These are phyloP conservation scores for Coemansia sp. DNA, from an alignment of 192 early-diverging fungal genomes.

Conservation along the genomic window DNA sequence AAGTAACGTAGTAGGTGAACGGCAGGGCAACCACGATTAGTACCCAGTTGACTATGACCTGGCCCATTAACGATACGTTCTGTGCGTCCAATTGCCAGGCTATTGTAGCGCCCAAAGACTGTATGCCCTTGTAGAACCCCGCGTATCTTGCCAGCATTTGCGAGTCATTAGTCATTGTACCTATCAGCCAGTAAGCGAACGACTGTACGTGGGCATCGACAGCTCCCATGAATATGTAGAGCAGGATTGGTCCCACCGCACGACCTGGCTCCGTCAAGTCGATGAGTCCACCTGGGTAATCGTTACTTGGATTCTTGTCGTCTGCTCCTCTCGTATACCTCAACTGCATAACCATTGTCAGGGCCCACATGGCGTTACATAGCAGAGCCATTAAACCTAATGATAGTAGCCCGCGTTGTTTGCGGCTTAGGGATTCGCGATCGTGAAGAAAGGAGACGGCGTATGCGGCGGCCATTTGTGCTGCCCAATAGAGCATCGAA, in stretches of 20 bases:
- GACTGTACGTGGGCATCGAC: conserved; percentile 78
- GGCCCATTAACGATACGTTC: conserved; percentile 36
- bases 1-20: conserved; percentile 43
- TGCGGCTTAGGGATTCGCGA: conserved; percentile 16
- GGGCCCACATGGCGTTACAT: conserved; percentile 38
- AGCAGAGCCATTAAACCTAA: conserved; percentile 11
- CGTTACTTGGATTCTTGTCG: background rate
- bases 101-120: conserved; percentile 69
- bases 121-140: conserved; percentile 87
- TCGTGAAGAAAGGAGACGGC: conserved; percentile 58
- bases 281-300: conserved; percentile 51
- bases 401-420: conserved; percentile 20
- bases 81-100: conserved; percentile 70
- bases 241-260: conserved; percentile 62
- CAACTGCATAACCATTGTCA: conserved; percentile 63
- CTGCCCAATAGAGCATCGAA: conserved; percentile 75
- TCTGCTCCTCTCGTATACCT: conserved; percentile 38
- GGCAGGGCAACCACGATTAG: conserved; percentile 52
- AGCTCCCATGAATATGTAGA: conserved; percentile 74
- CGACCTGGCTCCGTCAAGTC: conserved; percentile 48
- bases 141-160: conserved; percentile 66
- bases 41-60: conserved; percentile 58
- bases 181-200: conserved; percentile 80
- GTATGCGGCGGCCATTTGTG: conserved; percentile 74
- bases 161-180: conserved; percentile 76